These are phyloP conservation scores for Fusarium anthophilum DNA, from an alignment of 2,329 filamentous ascomycete genomes.

Conservation along the genomic window DNA sequence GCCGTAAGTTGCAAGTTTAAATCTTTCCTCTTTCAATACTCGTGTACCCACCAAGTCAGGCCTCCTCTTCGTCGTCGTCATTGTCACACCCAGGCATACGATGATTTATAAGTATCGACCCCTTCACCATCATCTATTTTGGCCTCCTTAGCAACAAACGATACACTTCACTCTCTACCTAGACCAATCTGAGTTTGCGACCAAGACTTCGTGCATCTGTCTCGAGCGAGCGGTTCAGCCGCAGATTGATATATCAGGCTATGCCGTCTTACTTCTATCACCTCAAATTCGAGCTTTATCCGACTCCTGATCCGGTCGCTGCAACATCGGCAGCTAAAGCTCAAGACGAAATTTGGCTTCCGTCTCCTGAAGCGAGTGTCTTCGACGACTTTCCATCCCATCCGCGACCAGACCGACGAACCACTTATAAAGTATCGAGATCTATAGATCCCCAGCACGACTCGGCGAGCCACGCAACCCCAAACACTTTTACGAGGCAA, in stretches of 20 bases:
- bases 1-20: neutral
- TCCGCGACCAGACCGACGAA: conserved; percentile 44
- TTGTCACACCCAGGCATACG: conserved; percentile 11
- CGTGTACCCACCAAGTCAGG: neutral
- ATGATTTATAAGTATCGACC: conserved; percentile 19
- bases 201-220: neutral
- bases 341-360: conserved; percentile 58
- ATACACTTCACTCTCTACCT: neutral
- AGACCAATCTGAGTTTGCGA: neutral
- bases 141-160: conserved; percentile 34
- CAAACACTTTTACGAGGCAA: neutral
- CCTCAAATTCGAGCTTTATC: conserved; percentile 72
- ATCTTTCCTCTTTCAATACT: conserved; percentile 10
- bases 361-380: conserved; percentile 58
- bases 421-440: conserved; percentile 20
- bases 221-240: neutral
- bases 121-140: conserved; percentile 20
- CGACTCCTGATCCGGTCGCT: conserved; percentile 51
- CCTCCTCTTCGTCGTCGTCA: neutral
- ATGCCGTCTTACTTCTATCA: conserved; percentile 74
- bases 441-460: neutral
- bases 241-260: conserved; percentile 40
- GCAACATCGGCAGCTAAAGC: conserved; percentile 11
- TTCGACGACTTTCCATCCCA: conserved; percentile 67
- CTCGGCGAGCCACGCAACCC: neutral